A percentile compares a stretch with the other conserved stretches of the same genome.
phyloP scores from a whole-genome alignment of 1,284 basidiomycete genomes.

The Tilletia caries region DNA sequence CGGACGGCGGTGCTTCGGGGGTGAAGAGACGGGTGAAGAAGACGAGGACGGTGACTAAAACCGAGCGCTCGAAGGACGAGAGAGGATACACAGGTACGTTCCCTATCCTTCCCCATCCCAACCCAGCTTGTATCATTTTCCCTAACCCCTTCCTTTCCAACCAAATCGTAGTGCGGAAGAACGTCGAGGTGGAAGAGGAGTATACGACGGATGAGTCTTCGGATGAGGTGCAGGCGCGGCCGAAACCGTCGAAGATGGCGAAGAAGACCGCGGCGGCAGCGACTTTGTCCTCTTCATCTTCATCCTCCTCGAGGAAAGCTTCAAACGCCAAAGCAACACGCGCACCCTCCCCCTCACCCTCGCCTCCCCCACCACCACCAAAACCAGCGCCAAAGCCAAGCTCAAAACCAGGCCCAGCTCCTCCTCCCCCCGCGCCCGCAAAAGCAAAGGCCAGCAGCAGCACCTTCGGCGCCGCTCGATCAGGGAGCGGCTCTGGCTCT shows the following conservation, averaged over 20 bases:
- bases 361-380: too few relatives aligned
- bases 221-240: constrained; percentile 18
- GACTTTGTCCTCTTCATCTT: too few relatives aligned
- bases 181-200: constrained; percentile 44
- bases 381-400: background rate
- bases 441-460: constrained; percentile 16
- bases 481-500: constrained; percentile 19
- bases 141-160: background rate
- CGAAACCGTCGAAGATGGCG: constrained; percentile 20
- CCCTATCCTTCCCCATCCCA: background rate
- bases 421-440: constrained; percentile 13
- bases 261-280: background rate
- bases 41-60: constrained; percentile 42
- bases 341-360: too few relatives aligned
- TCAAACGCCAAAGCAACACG: too few relatives aligned
- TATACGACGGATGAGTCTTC: constrained; percentile 41
- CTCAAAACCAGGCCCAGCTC: background rate
- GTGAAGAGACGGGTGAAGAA: constrained; percentile 34
- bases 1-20: too few relatives aligned
- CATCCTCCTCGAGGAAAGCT: too few relatives aligned
- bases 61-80: constrained; percentile 40
- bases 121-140: background rate
- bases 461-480: background rate
- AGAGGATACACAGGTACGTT: constrained; percentile 38
- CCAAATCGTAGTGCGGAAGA: constrained; percentile 13